A percentile compares a stretch with the other conserved stretches of the same genome.
phyloP scores from a whole-genome alignment of 306 rosid species.

The Corylus americana region DNA sequence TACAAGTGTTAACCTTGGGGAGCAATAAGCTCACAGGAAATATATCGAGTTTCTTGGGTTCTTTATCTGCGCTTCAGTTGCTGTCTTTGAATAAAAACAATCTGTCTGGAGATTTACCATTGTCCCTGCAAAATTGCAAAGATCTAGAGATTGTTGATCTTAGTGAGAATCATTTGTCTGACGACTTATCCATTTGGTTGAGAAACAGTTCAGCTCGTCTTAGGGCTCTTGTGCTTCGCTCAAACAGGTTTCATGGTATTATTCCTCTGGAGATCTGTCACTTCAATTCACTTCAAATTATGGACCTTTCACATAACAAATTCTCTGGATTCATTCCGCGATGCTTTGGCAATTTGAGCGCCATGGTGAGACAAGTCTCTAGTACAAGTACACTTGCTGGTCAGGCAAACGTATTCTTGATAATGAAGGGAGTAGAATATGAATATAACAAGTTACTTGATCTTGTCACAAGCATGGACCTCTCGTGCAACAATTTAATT shows the following conservation, averaged over 20 bases:
- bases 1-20: neutral
- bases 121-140: neutral
- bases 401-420: neutral
- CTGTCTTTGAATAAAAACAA: neutral
- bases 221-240: neutral
- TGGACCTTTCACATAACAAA: slow-evolving; percentile 41
- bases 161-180: neutral
- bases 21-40: neutral
- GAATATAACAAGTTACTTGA: neutral
- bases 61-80: neutral
- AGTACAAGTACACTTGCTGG: too few relatives aligned
- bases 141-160: neutral
- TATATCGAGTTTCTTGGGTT: neutral
- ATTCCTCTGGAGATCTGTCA: neutral
- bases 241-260: neutral
- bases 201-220: neutral
- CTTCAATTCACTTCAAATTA: neutral
- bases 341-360: neutral
- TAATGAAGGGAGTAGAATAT: neutral
- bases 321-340: slow-evolving; percentile 19
- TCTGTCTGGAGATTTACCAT: neutral
- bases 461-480: slow-evolving; percentile 33
- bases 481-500: slow-evolving; percentile 18
- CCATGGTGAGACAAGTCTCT: neutral
- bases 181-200: neutral